These are phyloP conservation scores for Calonectria crousiana DNA, from an alignment of 2,329 filamentous ascomycete genomes.

Conservation along the genomic window DNA sequence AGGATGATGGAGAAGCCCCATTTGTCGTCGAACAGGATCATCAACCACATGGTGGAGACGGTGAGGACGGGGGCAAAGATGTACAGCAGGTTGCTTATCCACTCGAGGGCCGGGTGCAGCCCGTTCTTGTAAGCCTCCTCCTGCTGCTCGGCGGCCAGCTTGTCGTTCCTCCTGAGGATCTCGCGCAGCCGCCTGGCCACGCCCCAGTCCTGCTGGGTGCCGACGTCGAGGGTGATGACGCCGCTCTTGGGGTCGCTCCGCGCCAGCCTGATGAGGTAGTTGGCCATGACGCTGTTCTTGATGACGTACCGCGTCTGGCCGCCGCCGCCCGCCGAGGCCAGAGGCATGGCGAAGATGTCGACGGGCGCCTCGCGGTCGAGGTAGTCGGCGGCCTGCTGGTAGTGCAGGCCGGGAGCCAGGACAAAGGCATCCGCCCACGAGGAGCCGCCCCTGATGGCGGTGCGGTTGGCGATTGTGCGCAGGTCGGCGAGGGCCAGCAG, in stretches of 20 bases:
- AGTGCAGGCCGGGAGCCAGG: slow-evolving; percentile 71
- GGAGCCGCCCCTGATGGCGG: slow-evolving; percentile 67
- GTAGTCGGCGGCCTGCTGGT: slow-evolving; percentile 67
- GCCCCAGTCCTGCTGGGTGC: slow-evolving; percentile 37
- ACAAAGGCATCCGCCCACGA: slow-evolving; percentile 68
- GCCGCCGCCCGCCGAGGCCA: slow-evolving; percentile 29
- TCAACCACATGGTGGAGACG: slow-evolving; percentile 55
- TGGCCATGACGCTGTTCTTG: slow-evolving; percentile 65
- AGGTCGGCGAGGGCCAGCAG: slow-evolving; percentile 71
- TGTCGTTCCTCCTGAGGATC: slow-evolving; percentile 20
- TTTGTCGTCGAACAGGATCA: slow-evolving; percentile 63
- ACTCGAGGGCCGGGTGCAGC: slow-evolving; percentile 52
- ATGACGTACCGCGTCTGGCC: slow-evolving; percentile 48
- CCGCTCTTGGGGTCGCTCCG: slow-evolving; percentile 30
- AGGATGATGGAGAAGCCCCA: slow-evolving; percentile 62
- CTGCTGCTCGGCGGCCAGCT: slow-evolving; percentile 19
- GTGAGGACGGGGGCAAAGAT: slow-evolving; percentile 62
- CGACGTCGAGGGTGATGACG: slow-evolving; percentile 47
- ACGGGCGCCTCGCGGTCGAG: slow-evolving; percentile 55
- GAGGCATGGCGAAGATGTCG: slow-evolving; percentile 46
- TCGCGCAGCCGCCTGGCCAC: slow-evolving; percentile 33
- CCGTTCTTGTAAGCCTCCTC: slow-evolving; percentile 28
- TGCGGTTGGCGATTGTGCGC: slow-evolving; percentile 66
- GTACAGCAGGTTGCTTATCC: slow-evolving; percentile 63
- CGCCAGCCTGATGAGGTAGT: slow-evolving; percentile 54